These are phyloP conservation scores for Ramalina peruviana DNA, from an alignment of 495 filamentous ascomycete species.

Conservation along the genomic window DNA sequence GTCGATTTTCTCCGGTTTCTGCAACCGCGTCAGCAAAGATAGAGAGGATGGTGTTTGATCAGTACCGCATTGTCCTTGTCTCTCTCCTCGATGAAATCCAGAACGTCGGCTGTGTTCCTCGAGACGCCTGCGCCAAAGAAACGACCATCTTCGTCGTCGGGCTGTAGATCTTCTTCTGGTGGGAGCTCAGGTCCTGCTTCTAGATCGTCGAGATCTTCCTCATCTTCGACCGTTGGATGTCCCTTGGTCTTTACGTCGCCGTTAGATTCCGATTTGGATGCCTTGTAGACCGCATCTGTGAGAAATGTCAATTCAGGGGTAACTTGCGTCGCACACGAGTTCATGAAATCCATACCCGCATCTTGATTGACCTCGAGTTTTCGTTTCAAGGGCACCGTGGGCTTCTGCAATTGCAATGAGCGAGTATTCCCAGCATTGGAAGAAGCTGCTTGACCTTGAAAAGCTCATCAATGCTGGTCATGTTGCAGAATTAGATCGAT, in stretches of 20 bases:
- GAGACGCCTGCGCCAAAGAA: constrained; percentile 93
- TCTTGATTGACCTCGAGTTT: constrained; percentile 60
- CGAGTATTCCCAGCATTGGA: background rate
- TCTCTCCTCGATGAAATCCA: constrained; percentile 72
- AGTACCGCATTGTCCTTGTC: constrained; percentile 41
- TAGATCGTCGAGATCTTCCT: constrained; percentile 44
- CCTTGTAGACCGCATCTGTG: constrained; percentile 70
- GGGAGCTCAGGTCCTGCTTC: constrained; percentile 58
- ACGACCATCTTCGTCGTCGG: constrained; percentile 69
- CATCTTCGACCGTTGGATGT: constrained; percentile 44
- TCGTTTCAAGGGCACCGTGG: constrained; percentile 43
- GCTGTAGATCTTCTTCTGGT: constrained; percentile 44
- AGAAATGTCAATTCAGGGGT: background rate
- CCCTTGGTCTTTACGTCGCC: constrained; percentile 49
- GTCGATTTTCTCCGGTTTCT: constrained; percentile 65
- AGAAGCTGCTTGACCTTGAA: constrained; percentile 50
- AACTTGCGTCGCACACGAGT: background rate
- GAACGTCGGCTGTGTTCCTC: constrained; percentile 63
- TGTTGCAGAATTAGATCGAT: constrained; percentile 17
- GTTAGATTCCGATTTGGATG: constrained; percentile 53
- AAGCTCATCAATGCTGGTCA: constrained; percentile 69
- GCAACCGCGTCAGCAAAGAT: background rate
- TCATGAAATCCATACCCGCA: constrained; percentile 37
- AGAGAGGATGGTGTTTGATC: background rate
- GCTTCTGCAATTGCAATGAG: constrained; percentile 24